Percentiles rank a stretch among this genome's conserved stretches.
Conservation (phyloP, 1,284 basidiomycete genomes). For the Hemileia vastatrix region DNA sequence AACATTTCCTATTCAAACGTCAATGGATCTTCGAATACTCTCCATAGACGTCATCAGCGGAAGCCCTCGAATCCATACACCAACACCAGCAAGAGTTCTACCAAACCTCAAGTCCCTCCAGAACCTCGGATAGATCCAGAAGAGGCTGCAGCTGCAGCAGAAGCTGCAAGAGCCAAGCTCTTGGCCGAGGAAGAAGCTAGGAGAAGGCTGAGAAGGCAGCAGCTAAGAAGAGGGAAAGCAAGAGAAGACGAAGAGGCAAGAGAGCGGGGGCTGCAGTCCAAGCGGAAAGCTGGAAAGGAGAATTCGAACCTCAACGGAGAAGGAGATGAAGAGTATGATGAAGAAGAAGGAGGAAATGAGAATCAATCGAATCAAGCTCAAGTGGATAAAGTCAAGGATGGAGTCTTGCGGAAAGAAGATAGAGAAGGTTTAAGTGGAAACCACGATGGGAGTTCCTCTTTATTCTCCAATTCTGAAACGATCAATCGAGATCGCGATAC, state of each 20-base stretch:
- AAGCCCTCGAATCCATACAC: neutral
- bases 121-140: slow-evolving; percentile 27
- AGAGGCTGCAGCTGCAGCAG: slow-evolving; percentile 36
- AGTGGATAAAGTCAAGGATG: neutral
- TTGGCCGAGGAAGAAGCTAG: slow-evolving; percentile 52
- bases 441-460: neutral
- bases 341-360: slow-evolving; percentile 25
- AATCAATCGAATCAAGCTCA: neutral
- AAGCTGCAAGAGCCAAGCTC: slow-evolving; percentile 40
- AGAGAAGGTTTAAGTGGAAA: neutral
- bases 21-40: neutral
- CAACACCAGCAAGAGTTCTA: too few species aligned
- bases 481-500: neutral
- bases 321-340: slow-evolving; percentile 23
- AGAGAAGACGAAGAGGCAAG: slow-evolving; percentile 46
- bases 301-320: slow-evolving; percentile 19
- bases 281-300: slow-evolving; percentile 25
- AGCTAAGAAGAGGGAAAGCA: slow-evolving; percentile 48
- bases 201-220: slow-evolving; percentile 49
- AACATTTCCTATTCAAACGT: neutral
- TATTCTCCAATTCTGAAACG: too few species aligned
- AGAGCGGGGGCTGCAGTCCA: neutral
- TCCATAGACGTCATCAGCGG: neutral
- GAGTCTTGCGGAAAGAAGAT: slow-evolving; percentile 18
- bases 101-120: neutral